A percentile compares a stretch with the other conserved stretches of the same genome.
Conservation (phyloP, 495 filamentous ascomycete species). For the Glarea lozoyensis region DNA sequence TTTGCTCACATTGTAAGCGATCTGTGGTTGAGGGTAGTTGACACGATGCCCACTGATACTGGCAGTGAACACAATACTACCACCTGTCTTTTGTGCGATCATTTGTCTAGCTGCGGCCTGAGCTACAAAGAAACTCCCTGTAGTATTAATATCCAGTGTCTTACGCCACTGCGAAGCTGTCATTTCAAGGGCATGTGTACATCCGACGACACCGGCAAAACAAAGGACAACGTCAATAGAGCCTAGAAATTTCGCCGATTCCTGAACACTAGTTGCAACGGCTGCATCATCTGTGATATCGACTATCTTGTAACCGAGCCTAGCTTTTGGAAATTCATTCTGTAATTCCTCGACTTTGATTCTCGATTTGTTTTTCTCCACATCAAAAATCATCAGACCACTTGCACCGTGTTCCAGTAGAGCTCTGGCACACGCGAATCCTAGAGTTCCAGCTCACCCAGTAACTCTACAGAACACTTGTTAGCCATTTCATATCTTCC, state of each 20-base stretch:
- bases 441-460: slow-evolving; percentile 62
- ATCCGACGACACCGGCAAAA: slow-evolving; percentile 36
- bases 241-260: slow-evolving; percentile 33
- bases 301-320: slow-evolving; percentile 37
- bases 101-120: slow-evolving; percentile 1
- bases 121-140: slow-evolving; percentile 4
- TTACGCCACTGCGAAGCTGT: background rate
- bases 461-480: slow-evolving; percentile 36
- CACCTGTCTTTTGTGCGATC: slow-evolving; percentile 14
- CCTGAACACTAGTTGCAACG: slow-evolving; percentile 35
- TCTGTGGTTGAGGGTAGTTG: slow-evolving; percentile 49
- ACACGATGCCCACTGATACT: slow-evolving; percentile 45
- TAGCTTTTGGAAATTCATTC: slow-evolving; percentile 42
- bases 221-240: slow-evolving; percentile 49
- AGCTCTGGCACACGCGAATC: slow-evolving; percentile 45
- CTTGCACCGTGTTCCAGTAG: slow-evolving; percentile 64
- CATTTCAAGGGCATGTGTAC: background rate
- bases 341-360: slow-evolving; percentile 32
- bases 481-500: slow-evolving; percentile 1
- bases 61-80: slow-evolving; percentile 43
- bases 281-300: slow-evolving; percentile 50
- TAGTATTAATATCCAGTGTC: slow-evolving; percentile 1
- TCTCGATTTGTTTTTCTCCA: slow-evolving; percentile 36
- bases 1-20: slow-evolving; percentile 67
- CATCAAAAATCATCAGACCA: slow-evolving; percentile 54